A percentile compares a stretch with the other conserved stretches of the same genome.
phyloP scores from a whole-genome alignment of 768 basidiomycete genomes.

The Megacollybia marginata region DNA sequence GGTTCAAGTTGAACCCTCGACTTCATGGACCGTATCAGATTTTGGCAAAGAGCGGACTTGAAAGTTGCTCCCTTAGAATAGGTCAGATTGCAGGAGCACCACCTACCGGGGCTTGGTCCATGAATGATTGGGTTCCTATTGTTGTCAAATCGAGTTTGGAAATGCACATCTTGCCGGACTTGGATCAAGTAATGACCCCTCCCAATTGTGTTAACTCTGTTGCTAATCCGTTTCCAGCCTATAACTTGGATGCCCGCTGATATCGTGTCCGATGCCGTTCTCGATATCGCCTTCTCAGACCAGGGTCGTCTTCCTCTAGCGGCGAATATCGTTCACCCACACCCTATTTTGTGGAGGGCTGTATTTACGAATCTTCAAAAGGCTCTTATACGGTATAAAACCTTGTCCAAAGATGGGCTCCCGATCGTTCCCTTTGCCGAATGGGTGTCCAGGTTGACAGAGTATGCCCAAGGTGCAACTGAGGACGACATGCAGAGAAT shows the following conservation, averaged over 20 bases:
- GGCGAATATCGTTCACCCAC: conserved; percentile 26
- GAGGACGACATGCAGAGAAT: too few species aligned
- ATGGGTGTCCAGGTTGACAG: too few species aligned
- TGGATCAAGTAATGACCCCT: conserved; percentile 16
- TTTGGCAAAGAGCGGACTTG: conserved; percentile 22
- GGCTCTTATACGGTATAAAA: not conserved
- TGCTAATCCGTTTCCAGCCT: conserved; percentile 9
- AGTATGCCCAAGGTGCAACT: too few species aligned
- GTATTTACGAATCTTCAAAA: not conserved
- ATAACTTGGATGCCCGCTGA: conserved; percentile 23
- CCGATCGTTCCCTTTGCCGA: too few species aligned
- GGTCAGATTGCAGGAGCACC: conserved; percentile 30
- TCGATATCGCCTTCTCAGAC: conserved; percentile 19
- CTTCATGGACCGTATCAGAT: conserved; percentile 12
- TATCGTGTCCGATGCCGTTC: conserved; percentile 16
- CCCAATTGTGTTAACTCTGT: not conserved
- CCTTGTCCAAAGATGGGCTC: too few species aligned
- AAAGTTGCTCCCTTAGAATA: conserved; percentile 24
- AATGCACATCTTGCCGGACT: conserved; percentile 19
- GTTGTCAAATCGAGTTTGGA: conserved; percentile 26
- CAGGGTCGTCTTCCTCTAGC: conserved; percentile 10
- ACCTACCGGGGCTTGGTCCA: conserved; percentile 30
- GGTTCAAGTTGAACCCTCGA: not conserved
- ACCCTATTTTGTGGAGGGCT: conserved; percentile 16
- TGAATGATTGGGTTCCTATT: conserved; percentile 31